Percentiles rank a stretch among this genome's conserved stretches.
Evolutionary conservation across 768 basidiomycete genomes (phyloP).

Genomic region (Boletus vermiculosoides): DNA sequence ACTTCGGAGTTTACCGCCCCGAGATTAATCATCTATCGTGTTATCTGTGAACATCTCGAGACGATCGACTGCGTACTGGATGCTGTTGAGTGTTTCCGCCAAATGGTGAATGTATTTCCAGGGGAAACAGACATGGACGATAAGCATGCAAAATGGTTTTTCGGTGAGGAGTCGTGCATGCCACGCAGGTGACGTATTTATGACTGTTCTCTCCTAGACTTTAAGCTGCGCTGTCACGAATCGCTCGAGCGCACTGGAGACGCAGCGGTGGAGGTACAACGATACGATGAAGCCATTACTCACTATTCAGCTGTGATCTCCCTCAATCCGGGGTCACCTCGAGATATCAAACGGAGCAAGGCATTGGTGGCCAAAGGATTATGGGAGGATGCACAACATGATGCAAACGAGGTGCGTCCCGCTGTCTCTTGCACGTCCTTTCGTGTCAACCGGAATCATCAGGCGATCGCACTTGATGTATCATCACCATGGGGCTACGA

Average conservation of each 20-base stretch:
- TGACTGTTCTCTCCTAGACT: not conserved
- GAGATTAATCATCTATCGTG: not conserved
- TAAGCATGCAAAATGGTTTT: not conserved
- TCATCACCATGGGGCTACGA: conserved; percentile 4
- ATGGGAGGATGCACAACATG: not conserved
- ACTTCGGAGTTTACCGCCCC: not conserved
- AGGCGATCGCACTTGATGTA: not conserved
- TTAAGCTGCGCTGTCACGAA: not conserved
- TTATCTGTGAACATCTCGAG: not conserved
- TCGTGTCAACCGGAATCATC: not conserved
- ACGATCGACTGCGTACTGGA: not conserved
- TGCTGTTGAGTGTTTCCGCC: not conserved
- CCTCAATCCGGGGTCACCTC: not conserved
- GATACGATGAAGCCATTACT: not conserved
- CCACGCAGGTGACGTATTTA: too few relatives aligned
- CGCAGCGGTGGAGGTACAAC: not conserved
- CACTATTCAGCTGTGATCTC: not conserved
- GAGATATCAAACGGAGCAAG: not conserved
- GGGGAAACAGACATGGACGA: not conserved
- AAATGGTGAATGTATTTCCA: not conserved
- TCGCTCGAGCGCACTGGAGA: not conserved
- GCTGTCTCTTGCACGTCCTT: not conserved
- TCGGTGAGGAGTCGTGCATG: not conserved
- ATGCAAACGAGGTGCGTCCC: not conserved
- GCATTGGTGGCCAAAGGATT: not conserved